phyloP scores from a whole-genome alignment of 129 eudicot species.

The Artemisia tridentata region DNA sequence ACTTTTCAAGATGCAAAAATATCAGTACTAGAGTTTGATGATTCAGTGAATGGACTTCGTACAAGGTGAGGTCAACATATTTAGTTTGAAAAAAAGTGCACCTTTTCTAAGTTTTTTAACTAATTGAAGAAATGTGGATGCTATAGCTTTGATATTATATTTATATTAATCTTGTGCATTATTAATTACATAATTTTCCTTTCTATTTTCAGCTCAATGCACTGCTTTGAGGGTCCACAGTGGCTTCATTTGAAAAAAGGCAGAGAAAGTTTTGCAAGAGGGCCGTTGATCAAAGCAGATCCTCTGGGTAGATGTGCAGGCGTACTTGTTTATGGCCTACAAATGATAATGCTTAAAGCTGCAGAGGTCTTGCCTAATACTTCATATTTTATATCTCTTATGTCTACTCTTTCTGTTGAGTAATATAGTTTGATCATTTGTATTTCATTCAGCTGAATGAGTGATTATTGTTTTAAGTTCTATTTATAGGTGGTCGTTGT shows the following conservation, averaged over 20 bases:
- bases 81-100: neutral
- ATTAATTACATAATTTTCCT: neutral
- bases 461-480: neutral
- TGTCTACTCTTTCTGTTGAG: slow-evolving; percentile 1
- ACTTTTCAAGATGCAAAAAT: slow-evolving; percentile 89
- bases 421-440: neutral
- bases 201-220: slow-evolving; percentile 76
- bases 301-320: slow-evolving; percentile 96
- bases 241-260: slow-evolving; percentile 91
- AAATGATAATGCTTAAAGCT: slow-evolving; percentile 92
- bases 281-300: slow-evolving; percentile 82
- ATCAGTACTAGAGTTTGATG: slow-evolving; percentile 90
- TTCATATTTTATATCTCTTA: slow-evolving; percentile 13
- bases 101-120: neutral
- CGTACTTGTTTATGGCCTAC: slow-evolving; percentile 82
- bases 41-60: slow-evolving; percentile 79
- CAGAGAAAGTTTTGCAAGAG: slow-evolving; percentile 81
- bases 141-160: neutral
- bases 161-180: neutral
- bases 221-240: slow-evolving; percentile 96
- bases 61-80: slow-evolving; percentile 53
- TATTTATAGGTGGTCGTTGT: neutral
- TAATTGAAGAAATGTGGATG: neutral
- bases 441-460: neutral
- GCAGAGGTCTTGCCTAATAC: slow-evolving; percentile 65